phyloP scores from a whole-genome alignment of 2,329 filamentous ascomycete species.

The Cladophialophora immunda region DNA sequence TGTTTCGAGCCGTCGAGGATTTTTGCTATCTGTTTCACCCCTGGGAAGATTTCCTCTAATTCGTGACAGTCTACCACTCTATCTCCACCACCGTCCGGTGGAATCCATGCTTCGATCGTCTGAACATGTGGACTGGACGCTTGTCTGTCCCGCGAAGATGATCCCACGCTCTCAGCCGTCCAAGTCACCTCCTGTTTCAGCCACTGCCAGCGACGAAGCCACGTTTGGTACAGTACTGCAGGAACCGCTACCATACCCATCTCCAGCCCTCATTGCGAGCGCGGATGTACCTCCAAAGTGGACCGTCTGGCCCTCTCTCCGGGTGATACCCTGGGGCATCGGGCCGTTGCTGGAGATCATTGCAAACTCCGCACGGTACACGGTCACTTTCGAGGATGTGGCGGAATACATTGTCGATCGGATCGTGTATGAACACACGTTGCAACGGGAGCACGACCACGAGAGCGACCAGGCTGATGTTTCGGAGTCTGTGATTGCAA shows the following conservation, averaged over 20 bases:
- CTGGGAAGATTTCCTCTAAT: neutral
- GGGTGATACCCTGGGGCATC: conserved; percentile 5
- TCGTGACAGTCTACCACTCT: conserved; percentile 10
- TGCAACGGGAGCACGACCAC: neutral
- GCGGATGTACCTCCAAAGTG: conserved; percentile 6
- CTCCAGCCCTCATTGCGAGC: conserved; percentile 8
- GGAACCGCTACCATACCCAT: neutral
- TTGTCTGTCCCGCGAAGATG: conserved; percentile 19
- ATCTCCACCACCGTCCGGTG: conserved; percentile 11
- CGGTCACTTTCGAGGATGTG: conserved; percentile 8
- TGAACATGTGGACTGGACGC: conserved; percentile 13
- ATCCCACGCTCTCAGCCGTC: neutral
- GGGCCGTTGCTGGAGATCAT: conserved; percentile 18
- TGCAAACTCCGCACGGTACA: conserved; percentile 10
- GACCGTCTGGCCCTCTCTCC: conserved; percentile 1
- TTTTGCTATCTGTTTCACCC: neutral
- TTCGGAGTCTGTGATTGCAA: neutral
- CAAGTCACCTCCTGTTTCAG: neutral
- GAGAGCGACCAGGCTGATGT: neutral
- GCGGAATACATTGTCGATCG: conserved; percentile 5
- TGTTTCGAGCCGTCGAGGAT: neutral
- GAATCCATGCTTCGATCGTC: conserved; percentile 17
- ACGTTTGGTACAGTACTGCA: neutral
- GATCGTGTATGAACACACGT: conserved; percentile 8
- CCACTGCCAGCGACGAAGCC: neutral